Evolutionary conservation across 1,139 yeast species (phyloP).

Genomic region (Citeromyces hawaiiensis): DNA sequence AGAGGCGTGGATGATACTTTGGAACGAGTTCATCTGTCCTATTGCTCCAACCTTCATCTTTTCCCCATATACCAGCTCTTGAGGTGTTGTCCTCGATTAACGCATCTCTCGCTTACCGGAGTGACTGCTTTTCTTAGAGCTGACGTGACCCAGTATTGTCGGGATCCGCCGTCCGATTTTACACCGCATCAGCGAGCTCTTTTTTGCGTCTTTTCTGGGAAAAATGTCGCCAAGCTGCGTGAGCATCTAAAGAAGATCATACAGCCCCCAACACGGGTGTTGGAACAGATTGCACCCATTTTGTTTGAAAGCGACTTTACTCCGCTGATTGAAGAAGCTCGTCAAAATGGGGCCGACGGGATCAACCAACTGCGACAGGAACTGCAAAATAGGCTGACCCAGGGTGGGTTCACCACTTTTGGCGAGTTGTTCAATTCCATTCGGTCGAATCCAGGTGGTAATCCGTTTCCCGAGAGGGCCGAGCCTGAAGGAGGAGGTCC

Average conservation of each 20-base stretch:
- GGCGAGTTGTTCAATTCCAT: background rate
- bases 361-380: background rate
- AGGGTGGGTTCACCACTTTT: background rate
- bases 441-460: background rate
- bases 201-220: slow-evolving; percentile 90
- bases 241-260: slow-evolving; percentile 10
- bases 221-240: slow-evolving; percentile 47
- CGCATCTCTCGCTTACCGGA: slow-evolving; percentile 85
- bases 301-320: background rate
- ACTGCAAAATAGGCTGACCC: background rate
- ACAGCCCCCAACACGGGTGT: background rate
- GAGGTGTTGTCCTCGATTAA: slow-evolving; percentile 71
- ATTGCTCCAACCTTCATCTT: slow-evolving; percentile 71
- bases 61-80: slow-evolving; percentile 61
- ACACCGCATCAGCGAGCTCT: slow-evolving; percentile 75
- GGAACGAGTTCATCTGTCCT: slow-evolving; percentile 87
- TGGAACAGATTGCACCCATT: background rate
- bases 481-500: too few relatives aligned
- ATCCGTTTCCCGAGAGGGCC: slow-evolving; percentile 1
- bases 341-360: background rate
- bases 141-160: slow-evolving; percentile 78
- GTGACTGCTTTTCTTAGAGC: slow-evolving; percentile 76
- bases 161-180: slow-evolving; percentile 93
- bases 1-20: slow-evolving; percentile 51
- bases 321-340: background rate